Evolutionary conservation across 1,139 yeast genomes (phyloP).

Genomic region (Maudiozyma humilis): DNA sequence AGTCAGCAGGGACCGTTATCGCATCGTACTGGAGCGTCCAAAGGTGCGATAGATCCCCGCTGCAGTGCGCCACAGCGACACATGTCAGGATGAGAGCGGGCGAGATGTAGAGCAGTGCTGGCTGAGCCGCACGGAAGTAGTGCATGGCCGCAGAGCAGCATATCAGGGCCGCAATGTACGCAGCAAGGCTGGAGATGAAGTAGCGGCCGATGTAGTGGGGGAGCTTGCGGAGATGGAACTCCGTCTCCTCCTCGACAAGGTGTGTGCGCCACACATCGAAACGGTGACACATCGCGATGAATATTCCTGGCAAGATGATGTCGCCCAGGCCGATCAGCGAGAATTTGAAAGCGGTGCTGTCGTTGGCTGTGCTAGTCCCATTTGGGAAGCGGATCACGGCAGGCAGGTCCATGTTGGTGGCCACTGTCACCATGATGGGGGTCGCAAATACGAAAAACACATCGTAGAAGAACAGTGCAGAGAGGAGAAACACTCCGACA

Average conservation of each 20-base stretch:
- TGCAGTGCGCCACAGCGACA: conserved; percentile 28
- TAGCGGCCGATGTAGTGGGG: conserved; percentile 17
- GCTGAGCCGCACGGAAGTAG: conserved; percentile 45
- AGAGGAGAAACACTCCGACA: conserved; percentile 39
- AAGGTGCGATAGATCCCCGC: conserved; percentile 38
- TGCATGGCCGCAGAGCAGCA: conserved; percentile 38
- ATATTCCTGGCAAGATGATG: conserved; percentile 36
- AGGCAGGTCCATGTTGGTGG: conserved; percentile 49
- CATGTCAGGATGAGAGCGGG: conserved; percentile 42
- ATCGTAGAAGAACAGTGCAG: conserved; percentile 52
- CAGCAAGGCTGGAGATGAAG: conserved; percentile 13
- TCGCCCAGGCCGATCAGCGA: conserved; percentile 37
- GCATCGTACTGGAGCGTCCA: conserved; percentile 33
- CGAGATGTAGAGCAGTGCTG: conserved; percentile 57
- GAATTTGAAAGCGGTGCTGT: conserved; percentile 18
- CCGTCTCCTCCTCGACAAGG: conserved; percentile 14
- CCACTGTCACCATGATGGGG: conserved; percentile 56
- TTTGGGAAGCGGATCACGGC: conserved; percentile 21
- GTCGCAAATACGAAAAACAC: conserved; percentile 60
- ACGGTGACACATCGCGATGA: conserved; percentile 22
- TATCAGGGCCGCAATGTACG: conserved; percentile 34
- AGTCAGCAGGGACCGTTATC: not conserved
- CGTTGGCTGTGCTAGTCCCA: conserved; percentile 6
- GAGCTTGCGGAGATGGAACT: conserved; percentile 27
- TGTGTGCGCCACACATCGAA: conserved; percentile 27